These are phyloP conservation scores for Marchantia polymorpha DNA, from an alignment of 225 moss, liverwort and hornwort species.

Conservation along the genomic window DNA sequence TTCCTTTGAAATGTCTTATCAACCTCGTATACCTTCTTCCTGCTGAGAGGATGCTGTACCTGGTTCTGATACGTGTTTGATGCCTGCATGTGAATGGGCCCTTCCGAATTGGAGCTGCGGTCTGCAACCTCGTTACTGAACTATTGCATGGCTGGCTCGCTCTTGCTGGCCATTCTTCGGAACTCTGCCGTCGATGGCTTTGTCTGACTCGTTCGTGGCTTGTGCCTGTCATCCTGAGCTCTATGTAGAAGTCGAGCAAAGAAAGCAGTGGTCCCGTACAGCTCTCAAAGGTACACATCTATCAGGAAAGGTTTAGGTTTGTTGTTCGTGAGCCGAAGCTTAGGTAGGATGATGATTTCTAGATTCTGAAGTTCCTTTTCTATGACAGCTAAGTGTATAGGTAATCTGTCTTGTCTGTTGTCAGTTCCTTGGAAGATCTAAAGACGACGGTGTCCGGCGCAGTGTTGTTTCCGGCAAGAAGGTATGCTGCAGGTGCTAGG, in stretches of 20 bases:
- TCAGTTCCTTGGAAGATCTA: conserved; percentile 89
- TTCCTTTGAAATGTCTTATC: background rate
- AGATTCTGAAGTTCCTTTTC: background rate
- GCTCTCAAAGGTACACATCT: conserved; percentile 74
- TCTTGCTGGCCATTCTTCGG: conserved; percentile 55
- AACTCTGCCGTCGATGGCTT: conserved; percentile 42
- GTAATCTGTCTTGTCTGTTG: background rate
- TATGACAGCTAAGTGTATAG: background rate
- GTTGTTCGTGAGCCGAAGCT: background rate
- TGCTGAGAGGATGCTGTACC: conserved; percentile 10
- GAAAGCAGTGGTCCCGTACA: conserved; percentile 77
- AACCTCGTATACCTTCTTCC: background rate
- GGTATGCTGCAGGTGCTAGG: conserved; percentile 48
- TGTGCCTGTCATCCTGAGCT: conserved; percentile 54
- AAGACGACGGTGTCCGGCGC: conserved; percentile 62
- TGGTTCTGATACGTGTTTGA: conserved; percentile 89
- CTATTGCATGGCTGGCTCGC: conserved; percentile 76
- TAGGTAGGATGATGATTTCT: background rate
- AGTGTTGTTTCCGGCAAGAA: conserved; percentile 98
- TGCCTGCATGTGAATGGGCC: conserved; percentile 99
- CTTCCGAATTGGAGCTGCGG: conserved; percentile 99
- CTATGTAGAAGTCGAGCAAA: conserved; percentile 69
- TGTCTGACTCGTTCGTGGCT: conserved; percentile 48
- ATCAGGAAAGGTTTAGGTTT: background rate
- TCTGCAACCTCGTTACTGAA: conserved; percentile 86